phyloP scores from a whole-genome alignment of 495 filamentous ascomycete species.

The Xeromyces bisporus region DNA sequence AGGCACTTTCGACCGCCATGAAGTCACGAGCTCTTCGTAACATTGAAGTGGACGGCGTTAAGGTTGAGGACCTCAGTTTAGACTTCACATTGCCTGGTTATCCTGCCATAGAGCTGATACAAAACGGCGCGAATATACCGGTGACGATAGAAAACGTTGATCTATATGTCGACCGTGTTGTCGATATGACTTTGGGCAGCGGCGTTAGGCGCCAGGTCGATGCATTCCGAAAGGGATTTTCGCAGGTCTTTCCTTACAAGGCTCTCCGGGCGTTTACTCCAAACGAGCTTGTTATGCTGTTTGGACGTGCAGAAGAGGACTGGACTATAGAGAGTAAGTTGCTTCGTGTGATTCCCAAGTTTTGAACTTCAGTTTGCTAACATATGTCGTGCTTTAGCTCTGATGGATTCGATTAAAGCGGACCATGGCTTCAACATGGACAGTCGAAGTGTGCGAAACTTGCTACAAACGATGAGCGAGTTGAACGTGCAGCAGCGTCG shows the following conservation, averaged over 20 bases:
- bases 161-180: slow-evolving; percentile 71
- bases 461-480: slow-evolving; percentile 93
- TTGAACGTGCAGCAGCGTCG: slow-evolving; percentile 56
- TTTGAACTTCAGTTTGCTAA: slow-evolving; percentile 3
- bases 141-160: slow-evolving; percentile 86
- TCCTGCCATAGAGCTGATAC: slow-evolving; percentile 68
- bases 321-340: slow-evolving; percentile 96
- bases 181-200: slow-evolving; percentile 75
- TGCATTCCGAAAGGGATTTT: slow-evolving; percentile 83
- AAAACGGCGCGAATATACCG: slow-evolving; percentile 49
- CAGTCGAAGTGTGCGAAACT: slow-evolving; percentile 85
- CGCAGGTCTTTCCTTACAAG: slow-evolving; percentile 89
- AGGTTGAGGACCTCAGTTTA: slow-evolving; percentile 71
- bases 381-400: slow-evolving; percentile 34
- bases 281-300: slow-evolving; percentile 89
- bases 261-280: slow-evolving; percentile 90
- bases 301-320: slow-evolving; percentile 87
- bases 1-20: slow-evolving; percentile 40
- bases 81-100: slow-evolving; percentile 95
- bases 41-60: slow-evolving; percentile 54
- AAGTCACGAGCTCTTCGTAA: slow-evolving; percentile 51
- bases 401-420: slow-evolving; percentile 98
- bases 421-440: slow-evolving; percentile 99
- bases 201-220: slow-evolving; percentile 83
- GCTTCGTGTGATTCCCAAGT: not conserved